Base-by-base conservation (phyloP, 2,329 filamentous ascomycete genomes). In the Tolypocladium tropicale region DNA sequence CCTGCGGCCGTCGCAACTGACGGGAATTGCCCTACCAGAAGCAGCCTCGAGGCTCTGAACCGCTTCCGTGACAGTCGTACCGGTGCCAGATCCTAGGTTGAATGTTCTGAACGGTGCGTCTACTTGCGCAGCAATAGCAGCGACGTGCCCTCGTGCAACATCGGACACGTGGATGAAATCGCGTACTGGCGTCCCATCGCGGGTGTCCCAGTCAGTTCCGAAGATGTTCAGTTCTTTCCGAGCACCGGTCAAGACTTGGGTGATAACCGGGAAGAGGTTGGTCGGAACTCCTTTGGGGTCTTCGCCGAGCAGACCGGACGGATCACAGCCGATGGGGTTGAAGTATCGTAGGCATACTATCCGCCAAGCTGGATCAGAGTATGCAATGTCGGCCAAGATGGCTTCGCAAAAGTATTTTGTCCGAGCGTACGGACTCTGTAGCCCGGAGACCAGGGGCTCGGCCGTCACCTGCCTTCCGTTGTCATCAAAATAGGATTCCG, bases 151-250 rank as follows among this genome's bases (percentile, higher is more conserved):
- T 46, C 79, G 74, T 6, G 83, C 83, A 49, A 88, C 75, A 66
- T 87, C 84, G 18, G 78, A 79, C 39, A 86, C 84, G 61, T 87
- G 84, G 59, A 87, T 85, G 64, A 85, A 88, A 67, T 88, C 84
- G 46, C 84, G 79, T 43, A 87, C 76, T 1, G 83, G 82, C 0
- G 84, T 86, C 18, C 84, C 84, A 61, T 88, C 84, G 4, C 74
- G 71, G 0, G 84, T 87, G 56, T 83, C 76, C 78, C 83, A 88
- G 67, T 88, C 82, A 3, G 75, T 76, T 9, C 84, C 84, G 60
- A 83, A 87, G 54, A 87, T 78, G 53, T 80, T 74, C n/a, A 86
- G 72, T 49, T 77, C 73, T 4, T 73, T 63, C 52, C 76, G 75
- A 37, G 75, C 69, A 1, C 83, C 82, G 0, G 77, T 81, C 62